Evolutionary conservation across 2,329 filamentous ascomycete species (phyloP).

Genomic region (Penicillium janthinellum): DNA sequence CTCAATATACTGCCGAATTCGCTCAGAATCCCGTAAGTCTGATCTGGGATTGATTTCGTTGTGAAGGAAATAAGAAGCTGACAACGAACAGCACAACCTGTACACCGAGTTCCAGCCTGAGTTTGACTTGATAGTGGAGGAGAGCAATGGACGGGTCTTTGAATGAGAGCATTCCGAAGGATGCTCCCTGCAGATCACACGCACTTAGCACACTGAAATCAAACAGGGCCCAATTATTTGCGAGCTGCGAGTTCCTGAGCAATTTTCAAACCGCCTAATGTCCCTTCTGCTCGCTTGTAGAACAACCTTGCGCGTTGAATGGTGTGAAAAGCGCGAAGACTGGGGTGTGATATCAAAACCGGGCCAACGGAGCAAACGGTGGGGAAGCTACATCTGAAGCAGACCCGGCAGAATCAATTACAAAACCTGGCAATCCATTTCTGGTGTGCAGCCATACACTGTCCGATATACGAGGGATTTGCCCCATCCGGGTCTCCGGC

Average conservation of each 20-base stretch:
- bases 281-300: background rate
- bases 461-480: background rate
- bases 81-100: conserved; percentile 38
- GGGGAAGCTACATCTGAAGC: background rate
- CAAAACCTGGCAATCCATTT: background rate
- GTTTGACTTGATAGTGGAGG: conserved; percentile 42
- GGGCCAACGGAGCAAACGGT: background rate
- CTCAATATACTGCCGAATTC: conserved; percentile 38
- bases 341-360: background rate
- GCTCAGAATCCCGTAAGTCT: conserved; percentile 40
- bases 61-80: conserved; percentile 2
- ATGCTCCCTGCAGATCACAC: background rate
- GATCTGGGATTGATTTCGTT: background rate
- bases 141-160: conserved; percentile 39
- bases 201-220: background rate
- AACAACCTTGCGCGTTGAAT: background rate
- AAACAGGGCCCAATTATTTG: background rate
- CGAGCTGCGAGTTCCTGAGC: background rate
- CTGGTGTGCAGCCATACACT: background rate
- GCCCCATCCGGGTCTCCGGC: background rate
- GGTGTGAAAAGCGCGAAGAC: background rate
- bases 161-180: conserved; percentile 10
- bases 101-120: conserved; percentile 46
- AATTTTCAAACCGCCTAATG: background rate
- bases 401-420: background rate